Percentiles rank a stretch among this genome's conserved stretches.
These are phyloP conservation scores for Rhizopogon sp. DNA, from an alignment of 768 basidiomycete genomes.

Conservation along the genomic window DNA sequence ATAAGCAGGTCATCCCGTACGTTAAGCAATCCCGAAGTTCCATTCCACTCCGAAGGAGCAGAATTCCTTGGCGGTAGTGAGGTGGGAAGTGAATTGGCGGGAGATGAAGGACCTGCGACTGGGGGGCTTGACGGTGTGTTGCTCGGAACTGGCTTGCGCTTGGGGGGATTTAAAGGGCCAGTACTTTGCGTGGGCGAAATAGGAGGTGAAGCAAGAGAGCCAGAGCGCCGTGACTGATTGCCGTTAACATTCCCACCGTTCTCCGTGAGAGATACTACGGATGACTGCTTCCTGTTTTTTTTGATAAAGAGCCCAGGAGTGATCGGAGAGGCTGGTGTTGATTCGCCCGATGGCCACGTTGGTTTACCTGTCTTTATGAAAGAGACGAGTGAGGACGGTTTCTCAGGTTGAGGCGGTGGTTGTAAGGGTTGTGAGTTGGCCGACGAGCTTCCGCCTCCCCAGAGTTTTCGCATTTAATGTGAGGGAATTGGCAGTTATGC, in stretches of 20 bases:
- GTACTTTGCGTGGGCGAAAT: slow-evolving; percentile 17
- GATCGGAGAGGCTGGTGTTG: slow-evolving; percentile 25
- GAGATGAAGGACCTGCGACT: slow-evolving; percentile 38
- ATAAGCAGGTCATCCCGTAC: slow-evolving; percentile 83
- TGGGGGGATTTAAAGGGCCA: slow-evolving; percentile 19
- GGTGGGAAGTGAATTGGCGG: slow-evolving; percentile 24
- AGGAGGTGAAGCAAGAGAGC: slow-evolving; percentile 17
- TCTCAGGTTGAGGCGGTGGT: slow-evolving; percentile 9
- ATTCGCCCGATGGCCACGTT: slow-evolving; percentile 41
- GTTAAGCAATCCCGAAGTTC: slow-evolving; percentile 41
- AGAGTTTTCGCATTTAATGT: slow-evolving; percentile 64
- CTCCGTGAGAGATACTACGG: slow-evolving; percentile 16
- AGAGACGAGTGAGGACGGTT: slow-evolving; percentile 20
- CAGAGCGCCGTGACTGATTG: slow-evolving; percentile 21
- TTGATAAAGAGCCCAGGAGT: slow-evolving; percentile 40
- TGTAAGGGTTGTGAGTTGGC: slow-evolving; percentile 26
- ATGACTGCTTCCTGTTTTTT: slow-evolving; percentile 41
- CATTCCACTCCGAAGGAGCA: slow-evolving; percentile 36
- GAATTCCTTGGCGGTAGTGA: slow-evolving; percentile 32
- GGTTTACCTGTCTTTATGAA: slow-evolving; percentile 28
- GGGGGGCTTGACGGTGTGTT: slow-evolving; percentile 21
- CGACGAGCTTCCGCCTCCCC: slow-evolving; percentile 36
- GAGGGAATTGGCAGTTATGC: background rate
- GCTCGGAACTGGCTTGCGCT: slow-evolving; percentile 12
- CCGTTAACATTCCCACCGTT: slow-evolving; percentile 16